Percentiles rank a stretch among this genome's conserved stretches.
phyloP scores from a whole-genome alignment of 352 stramenopile genomes.

The Phytophthora foliorum region DNA sequence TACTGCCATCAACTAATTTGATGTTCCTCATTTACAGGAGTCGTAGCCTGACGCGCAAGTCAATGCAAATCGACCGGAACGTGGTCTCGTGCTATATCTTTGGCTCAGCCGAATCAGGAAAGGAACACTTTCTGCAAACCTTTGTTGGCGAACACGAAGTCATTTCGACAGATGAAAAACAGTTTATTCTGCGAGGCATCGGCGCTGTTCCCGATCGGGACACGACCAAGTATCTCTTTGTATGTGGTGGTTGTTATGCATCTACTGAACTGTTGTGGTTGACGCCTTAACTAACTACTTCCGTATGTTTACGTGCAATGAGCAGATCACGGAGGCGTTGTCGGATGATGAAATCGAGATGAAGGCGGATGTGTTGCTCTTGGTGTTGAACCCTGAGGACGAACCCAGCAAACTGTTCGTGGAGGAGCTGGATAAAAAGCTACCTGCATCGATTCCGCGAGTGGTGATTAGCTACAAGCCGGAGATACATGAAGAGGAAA shows the following conservation, averaged over 20 bases:
- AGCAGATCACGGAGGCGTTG: conserved; percentile 73
- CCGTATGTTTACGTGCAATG: conserved; percentile 14
- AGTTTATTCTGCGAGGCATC: conserved; percentile 60
- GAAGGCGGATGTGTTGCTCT: conserved; percentile 76
- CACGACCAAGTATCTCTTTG: conserved; percentile 71
- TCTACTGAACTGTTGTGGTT: not conserved
- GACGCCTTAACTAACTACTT: not conserved
- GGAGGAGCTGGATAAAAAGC: conserved; percentile 64
- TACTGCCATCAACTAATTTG: not conserved
- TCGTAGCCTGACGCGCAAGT: conserved; percentile 65
- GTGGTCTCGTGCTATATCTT: conserved; percentile 82
- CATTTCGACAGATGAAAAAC: conserved; percentile 35
- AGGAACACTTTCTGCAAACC: conserved; percentile 61
- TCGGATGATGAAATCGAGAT: conserved; percentile 73
- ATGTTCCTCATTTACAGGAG: conserved; percentile 42
- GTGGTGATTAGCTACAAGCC: conserved; percentile 69
- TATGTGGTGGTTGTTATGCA: conserved; percentile 30
- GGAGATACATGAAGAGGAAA: conserved; percentile 27
- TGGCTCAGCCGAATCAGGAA: conserved; percentile 51
- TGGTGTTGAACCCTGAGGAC: conserved; percentile 72
- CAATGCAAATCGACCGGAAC: conserved; percentile 69
- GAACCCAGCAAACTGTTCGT: conserved; percentile 51
- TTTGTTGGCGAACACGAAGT: conserved; percentile 59
- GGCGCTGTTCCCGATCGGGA: conserved; percentile 68
- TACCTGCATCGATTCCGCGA: conserved; percentile 63